Base-by-base conservation (phyloP, 176 grass and related monocot species). In the Oryza meridionalis region DNA sequence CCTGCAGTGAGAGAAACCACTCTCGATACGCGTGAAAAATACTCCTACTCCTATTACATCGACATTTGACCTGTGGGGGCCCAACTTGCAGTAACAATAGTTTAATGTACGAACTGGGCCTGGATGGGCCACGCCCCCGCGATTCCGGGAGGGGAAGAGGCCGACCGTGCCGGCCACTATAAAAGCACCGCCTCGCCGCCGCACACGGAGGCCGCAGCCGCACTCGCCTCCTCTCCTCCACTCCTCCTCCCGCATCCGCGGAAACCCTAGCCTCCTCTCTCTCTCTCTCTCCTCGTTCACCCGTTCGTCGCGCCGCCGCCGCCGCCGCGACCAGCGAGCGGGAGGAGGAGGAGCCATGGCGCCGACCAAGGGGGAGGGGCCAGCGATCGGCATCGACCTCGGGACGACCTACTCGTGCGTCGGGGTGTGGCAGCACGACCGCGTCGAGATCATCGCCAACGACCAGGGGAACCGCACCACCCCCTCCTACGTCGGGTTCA, bases 391-490 rank as follows among this genome's bases (percentile, higher is more conserved):
- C 44, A 46, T 46, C 44, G 44, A 46, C 44, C 44, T 46, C 44
- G 11, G 44, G 11, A 46, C 44, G 44, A 46, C 44, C 44, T 46
- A 46, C 77, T 94, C 92, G 43, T 94, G 92, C 81, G 87, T 94
- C 31, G 89, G 89, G 15, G 92, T 91, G 38, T 91, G 92, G 89
- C 89, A 94, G 84, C 87, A 94, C 84, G 89, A 91, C 69, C 89
- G 92, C 21, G 92, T 94, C 43, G 89, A 94, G 86, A 91, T 91
- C 87, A 89, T 94, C 81, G 89, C 92, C 73, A 94, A 94, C 64
- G 89, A 94, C 87, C 89, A 94, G 84, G 92, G 92, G 2, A 94
- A 94, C 62, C 92, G 84, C 69, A 94, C 92, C 43, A 94, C 89
- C 26, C 92, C 89, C 3, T 94, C 92, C 2, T 91, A 91, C 58